A percentile compares a stretch with the other conserved stretches of the same genome.
Evolutionary conservation across 2,329 filamentous ascomycete genomes (phyloP).

Genomic region (Colletotrichum eremochloae): DNA sequence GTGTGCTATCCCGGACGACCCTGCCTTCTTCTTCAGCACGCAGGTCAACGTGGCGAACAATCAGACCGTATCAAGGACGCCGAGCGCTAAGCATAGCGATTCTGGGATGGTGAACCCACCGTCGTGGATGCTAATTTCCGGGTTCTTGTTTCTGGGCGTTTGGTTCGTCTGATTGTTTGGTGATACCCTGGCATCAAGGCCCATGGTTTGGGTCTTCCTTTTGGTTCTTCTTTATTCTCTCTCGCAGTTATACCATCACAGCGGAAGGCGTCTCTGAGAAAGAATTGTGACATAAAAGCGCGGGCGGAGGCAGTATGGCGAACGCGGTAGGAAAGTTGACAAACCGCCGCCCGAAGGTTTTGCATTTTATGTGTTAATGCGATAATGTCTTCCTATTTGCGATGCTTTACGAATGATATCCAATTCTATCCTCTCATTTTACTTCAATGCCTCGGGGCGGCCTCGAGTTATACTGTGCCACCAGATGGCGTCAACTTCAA

Average conservation of each 20-base stretch:
- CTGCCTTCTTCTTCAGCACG: constrained; percentile 64
- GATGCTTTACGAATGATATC: constrained; percentile 11
- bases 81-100: neutral
- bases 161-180: constrained; percentile 22
- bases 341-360: neutral
- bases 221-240: neutral
- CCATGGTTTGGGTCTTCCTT: neutral
- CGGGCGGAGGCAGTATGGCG: neutral
- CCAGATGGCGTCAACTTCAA: neutral
- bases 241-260: neutral
- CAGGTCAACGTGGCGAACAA: constrained; percentile 61
- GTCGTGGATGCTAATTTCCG: constrained; percentile 9
- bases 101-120: constrained; percentile 6
- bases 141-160: constrained; percentile 13
- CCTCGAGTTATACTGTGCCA: neutral
- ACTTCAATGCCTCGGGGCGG: neutral
- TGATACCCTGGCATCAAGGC: neutral
- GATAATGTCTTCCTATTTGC: neutral
- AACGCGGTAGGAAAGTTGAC: neutral
- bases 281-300: neutral
- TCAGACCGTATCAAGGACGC: constrained; percentile 56
- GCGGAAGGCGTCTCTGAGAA: neutral
- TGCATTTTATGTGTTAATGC: neutral
- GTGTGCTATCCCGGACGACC: constrained; percentile 65
- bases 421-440: neutral